These are phyloP conservation scores for Phaffia rhodozyma DNA, from an alignment of 1,284 basidiomycete genomes.

Conservation along the genomic window DNA sequence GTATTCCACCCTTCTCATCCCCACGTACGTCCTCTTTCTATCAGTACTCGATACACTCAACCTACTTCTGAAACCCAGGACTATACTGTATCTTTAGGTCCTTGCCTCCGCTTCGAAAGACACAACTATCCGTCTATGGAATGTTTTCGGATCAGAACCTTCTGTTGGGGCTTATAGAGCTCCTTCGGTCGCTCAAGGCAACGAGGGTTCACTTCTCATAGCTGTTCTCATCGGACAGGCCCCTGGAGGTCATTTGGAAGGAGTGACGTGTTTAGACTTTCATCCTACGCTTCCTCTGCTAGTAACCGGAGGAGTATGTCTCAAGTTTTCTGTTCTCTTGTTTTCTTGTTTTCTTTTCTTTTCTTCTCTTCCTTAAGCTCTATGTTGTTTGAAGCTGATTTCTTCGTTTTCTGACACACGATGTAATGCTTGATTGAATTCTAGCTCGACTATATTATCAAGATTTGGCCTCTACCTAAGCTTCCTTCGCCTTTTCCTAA, in stretches of 20 bases:
- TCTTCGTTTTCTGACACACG: no score
- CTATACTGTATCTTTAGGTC: constrained; percentile 1
- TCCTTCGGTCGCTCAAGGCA: constrained; percentile 1
- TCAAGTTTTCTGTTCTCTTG: neutral
- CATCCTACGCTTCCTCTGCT: constrained; percentile 12
- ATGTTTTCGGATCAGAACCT: neutral
- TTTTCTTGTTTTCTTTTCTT: no score
- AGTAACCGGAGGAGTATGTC: constrained; percentile 8
- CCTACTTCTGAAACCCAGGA: neutral
- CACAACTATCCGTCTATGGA: constrained; percentile 12
- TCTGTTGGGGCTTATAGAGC: neutral
- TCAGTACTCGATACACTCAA: neutral
- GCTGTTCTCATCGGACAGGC: neutral
- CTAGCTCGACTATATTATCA: constrained; percentile 12
- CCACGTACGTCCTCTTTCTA: constrained; percentile 3
- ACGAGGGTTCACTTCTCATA: constrained; percentile 6
- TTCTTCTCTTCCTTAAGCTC: no score
- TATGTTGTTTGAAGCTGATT: no score
- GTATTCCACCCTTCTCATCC: constrained; percentile 7
- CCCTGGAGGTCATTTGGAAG: constrained; percentile 13
- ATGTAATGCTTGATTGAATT: neutral
- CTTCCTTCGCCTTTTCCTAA: constrained; percentile 3
- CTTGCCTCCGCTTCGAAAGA: constrained; percentile 16
- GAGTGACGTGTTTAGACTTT: constrained; percentile 10
- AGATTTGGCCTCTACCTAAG: constrained; percentile 16